phyloP scores from a whole-genome alignment of 176 grass and related monocot genomes.

The Lolium multiflorum region DNA sequence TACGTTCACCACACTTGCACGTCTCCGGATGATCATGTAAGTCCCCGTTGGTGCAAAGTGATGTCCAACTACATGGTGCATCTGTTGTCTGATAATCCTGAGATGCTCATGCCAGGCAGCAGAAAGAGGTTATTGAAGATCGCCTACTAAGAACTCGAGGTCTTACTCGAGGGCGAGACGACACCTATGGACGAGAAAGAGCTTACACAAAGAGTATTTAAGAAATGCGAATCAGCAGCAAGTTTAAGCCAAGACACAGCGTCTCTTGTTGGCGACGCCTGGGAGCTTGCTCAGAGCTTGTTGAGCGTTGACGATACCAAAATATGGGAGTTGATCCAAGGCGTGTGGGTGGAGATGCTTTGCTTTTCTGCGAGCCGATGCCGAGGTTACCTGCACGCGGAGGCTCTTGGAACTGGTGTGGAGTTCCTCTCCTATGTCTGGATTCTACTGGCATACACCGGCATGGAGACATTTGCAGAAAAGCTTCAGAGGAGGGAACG shows the following conservation, averaged over 20 bases:
- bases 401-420: not conserved
- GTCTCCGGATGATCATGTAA: not conserved
- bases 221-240: no score
- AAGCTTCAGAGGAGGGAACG: slow-evolving; percentile 14
- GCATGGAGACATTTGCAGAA: not conserved
- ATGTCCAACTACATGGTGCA: not conserved
- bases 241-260: no score
- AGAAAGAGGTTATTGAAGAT: not conserved
- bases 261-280: not conserved
- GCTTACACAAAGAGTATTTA: not conserved
- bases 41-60: not conserved
- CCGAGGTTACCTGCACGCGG: not conserved
- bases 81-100: not conserved
- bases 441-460: not conserved
- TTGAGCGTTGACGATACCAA: not conserved
- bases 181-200: not conserved
- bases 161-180: not conserved
- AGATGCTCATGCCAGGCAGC: not conserved
- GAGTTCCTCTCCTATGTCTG: not conserved
- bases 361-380: not conserved
- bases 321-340: not conserved
- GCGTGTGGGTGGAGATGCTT: not conserved
- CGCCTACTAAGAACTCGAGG: not conserved
- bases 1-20: not conserved
- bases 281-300: not conserved